Percentiles rank a stretch among this genome's conserved stretches.
Evolutionary conservation across 2,329 filamentous ascomycete species (phyloP).

Genomic region (Trichophyton equinum): DNA sequence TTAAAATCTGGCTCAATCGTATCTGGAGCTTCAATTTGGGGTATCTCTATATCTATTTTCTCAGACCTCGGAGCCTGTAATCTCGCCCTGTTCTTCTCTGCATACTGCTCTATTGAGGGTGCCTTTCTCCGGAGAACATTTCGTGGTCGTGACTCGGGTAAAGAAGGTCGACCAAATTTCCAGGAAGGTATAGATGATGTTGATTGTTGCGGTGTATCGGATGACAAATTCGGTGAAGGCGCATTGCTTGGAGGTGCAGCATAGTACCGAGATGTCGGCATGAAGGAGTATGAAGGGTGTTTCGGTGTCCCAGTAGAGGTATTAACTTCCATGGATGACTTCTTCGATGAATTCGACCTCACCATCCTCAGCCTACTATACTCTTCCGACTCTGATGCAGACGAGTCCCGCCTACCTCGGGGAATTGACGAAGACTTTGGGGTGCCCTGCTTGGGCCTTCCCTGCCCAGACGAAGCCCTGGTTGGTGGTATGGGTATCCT

Average conservation of each 20-base stretch:
- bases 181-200: background rate
- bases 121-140: constrained; percentile 33
- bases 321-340: constrained; percentile 14
- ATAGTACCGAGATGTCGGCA: background rate
- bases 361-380: constrained; percentile 2
- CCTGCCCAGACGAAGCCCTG: constrained; percentile 13
- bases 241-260: background rate
- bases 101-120: constrained; percentile 29
- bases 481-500: constrained; percentile 16
- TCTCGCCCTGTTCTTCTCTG: constrained; percentile 7
- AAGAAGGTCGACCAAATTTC: background rate
- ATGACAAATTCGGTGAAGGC: background rate
- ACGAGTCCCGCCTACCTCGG: constrained; percentile 19
- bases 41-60: background rate
- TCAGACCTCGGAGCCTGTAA: background rate
- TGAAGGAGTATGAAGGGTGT: background rate
- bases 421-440: constrained; percentile 17
- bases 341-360: constrained; percentile 11
- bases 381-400: constrained; percentile 21
- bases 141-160: constrained; percentile 18
- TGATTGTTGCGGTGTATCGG: background rate
- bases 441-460: constrained; percentile 20
- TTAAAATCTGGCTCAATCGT: background rate
- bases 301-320: background rate
- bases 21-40: background rate